Conservation (phyloP, 2,329 filamentous ascomycete species). For the Xylaria sp. region DNA sequence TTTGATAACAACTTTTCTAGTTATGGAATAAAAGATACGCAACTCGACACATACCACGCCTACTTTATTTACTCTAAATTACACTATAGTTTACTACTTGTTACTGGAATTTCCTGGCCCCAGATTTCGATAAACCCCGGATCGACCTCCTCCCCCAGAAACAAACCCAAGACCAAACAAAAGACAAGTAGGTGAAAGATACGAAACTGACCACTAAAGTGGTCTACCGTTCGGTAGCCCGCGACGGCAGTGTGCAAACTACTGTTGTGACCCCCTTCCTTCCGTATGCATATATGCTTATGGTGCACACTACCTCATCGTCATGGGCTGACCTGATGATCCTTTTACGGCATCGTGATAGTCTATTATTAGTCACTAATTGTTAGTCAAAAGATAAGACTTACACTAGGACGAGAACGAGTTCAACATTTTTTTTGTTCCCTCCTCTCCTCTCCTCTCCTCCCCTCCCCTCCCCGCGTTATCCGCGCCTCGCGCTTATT, state of each 20-base stretch:
- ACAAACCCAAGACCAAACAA: neutral
- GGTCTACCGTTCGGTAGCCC: constrained; percentile 23
- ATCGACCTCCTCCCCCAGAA: constrained; percentile 1
- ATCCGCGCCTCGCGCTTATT: constrained; percentile 35
- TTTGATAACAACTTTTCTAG: neutral
- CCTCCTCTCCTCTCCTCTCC: too few species aligned
- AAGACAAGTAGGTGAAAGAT: neutral
- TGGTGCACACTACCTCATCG: constrained; percentile 2
- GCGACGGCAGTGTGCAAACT: constrained; percentile 26
- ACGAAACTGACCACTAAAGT: constrained; percentile 7
- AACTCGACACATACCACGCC: neutral
- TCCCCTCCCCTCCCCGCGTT: constrained; percentile 16
- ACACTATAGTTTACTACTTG: too few species aligned
- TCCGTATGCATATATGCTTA: constrained; percentile 2
- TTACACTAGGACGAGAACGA: neutral
- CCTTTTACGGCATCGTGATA: constrained; percentile 18
- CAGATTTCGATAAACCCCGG: constrained; percentile 33
- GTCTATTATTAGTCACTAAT: constrained; percentile 35
- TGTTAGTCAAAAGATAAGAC: constrained; percentile 12
- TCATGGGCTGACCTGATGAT: constrained; percentile 25
- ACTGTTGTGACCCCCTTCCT: constrained; percentile 22
- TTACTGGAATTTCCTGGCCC: constrained; percentile 16
- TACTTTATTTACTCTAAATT: constrained; percentile 6
- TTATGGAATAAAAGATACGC: constrained; percentile 18
- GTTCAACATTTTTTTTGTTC: too few species aligned